Percentiles rank a stretch among this genome's conserved stretches.
Evolutionary conservation across 1,284 basidiomycete genomes (phyloP).

Genomic region (Xerocomus cyaneibrunnescens): DNA sequence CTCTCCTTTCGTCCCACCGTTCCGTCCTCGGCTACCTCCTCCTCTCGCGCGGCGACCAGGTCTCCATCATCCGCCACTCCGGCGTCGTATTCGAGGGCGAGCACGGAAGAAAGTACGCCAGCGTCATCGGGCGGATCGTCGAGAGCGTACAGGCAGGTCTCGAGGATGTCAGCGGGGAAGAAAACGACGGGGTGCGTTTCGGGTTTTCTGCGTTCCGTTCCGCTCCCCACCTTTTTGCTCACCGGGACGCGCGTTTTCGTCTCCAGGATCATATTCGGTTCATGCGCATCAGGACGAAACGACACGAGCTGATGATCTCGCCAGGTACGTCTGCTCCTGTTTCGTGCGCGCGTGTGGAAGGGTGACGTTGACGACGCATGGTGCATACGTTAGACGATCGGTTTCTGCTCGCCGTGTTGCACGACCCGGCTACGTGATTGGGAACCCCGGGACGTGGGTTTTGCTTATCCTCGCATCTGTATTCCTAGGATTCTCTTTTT

Average conservation of each 20-base stretch:
- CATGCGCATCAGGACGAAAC: conserved; percentile 86
- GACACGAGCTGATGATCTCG: conserved; percentile 93
- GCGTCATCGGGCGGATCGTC: conserved; percentile 76
- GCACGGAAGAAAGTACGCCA: conserved; percentile 77
- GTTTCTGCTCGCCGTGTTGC: conserved; percentile 82
- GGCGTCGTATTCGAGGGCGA: conserved; percentile 89
- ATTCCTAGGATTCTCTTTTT: conserved; percentile 12
- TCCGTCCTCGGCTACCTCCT: conserved; percentile 89
- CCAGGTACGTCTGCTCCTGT: conserved; percentile 63
- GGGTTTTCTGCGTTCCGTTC: background rate
- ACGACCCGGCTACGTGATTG: conserved; percentile 57
- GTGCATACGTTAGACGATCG: conserved; percentile 59
- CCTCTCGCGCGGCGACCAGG: conserved; percentile 63
- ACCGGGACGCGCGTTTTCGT: background rate
- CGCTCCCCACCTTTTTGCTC: background rate
- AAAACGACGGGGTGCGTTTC: conserved; percentile 53
- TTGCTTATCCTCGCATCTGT: conserved; percentile 11
- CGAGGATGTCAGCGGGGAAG: conserved; percentile 64
- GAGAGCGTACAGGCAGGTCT: conserved; percentile 72
- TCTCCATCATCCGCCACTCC: conserved; percentile 76
- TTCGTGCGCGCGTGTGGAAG: background rate
- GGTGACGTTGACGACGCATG: background rate
- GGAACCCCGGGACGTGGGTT: background rate
- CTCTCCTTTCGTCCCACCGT: conserved; percentile 75
- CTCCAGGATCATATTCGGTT: conserved; percentile 89